A percentile compares a stretch with the other conserved stretches of the same genome.
Conservation (phyloP, 768 basidiomycete genomes). For the Boletellus ananiceps region DNA sequence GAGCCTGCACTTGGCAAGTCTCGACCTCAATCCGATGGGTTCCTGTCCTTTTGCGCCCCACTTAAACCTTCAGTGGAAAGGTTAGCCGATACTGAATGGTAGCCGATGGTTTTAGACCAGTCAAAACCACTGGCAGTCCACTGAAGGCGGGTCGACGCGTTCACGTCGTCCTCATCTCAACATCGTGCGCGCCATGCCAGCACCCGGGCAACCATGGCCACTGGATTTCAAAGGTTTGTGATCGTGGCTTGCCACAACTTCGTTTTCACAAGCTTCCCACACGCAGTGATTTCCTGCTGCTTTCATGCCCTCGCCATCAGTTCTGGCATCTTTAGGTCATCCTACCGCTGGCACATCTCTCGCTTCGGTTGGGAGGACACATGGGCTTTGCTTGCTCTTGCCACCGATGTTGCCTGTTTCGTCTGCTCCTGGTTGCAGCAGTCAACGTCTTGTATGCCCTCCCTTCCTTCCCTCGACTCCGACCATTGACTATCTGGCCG, state of each 20-base stretch:
- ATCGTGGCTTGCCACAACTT: not conserved
- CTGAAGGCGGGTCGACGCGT: too few species aligned
- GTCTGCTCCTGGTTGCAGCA: conserved; percentile 3
- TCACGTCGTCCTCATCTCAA: too few species aligned
- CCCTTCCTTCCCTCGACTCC: not conserved
- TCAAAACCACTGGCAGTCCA: too few species aligned
- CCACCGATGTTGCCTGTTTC: conserved; percentile 10
- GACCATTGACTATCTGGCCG: not conserved
- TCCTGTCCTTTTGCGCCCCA: too few species aligned
- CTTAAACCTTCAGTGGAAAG: too few species aligned
- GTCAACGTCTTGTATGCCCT: conserved; percentile 4
- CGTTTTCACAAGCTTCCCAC: not conserved
- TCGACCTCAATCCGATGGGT: too few species aligned
- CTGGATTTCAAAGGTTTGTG: conserved; percentile 12
- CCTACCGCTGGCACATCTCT: conserved; percentile 12
- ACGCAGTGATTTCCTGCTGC: conserved; percentile 2
- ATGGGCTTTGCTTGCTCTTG: conserved; percentile 15
- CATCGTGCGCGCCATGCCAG: conserved; percentile 7
- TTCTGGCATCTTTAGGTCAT: conserved; percentile 12
- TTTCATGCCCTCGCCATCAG: conserved; percentile 11
- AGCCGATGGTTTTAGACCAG: too few species aligned
- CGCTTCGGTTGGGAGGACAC: conserved; percentile 16
- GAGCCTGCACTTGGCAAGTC: too few species aligned
- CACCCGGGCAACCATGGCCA: conserved; percentile 14
- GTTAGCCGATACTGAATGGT: too few species aligned